These are phyloP conservation scores for Thinopyrum obtusiflorum DNA, from an alignment of 202 grass and related monocot genomes.

Conservation along the genomic window DNA sequence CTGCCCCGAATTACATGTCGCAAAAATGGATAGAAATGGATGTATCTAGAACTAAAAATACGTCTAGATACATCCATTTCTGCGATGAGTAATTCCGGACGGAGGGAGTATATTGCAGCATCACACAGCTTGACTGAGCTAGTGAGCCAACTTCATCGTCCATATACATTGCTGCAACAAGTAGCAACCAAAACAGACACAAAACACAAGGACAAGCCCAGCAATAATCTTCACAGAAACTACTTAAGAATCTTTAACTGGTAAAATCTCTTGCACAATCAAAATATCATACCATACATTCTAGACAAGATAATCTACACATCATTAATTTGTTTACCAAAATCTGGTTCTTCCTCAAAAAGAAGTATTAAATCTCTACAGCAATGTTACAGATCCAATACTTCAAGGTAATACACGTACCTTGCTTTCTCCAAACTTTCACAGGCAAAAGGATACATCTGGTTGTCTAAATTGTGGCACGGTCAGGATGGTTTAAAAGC, in stretches of 20 bases:
- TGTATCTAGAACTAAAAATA: too few species aligned
- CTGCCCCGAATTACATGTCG: too few species aligned
- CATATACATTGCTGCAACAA: neutral
- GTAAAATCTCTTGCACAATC: neutral
- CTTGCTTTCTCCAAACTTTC: conserved; percentile 11
- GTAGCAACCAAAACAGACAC: neutral
- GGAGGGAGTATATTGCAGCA: neutral
- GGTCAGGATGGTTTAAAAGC: neutral
- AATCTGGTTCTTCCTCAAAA: neutral
- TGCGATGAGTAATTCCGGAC: too few species aligned
- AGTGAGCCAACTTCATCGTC: neutral
- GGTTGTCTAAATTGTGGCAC: neutral
- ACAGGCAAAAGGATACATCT: neutral
- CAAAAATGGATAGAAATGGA: too few species aligned
- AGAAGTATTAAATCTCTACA: neutral
- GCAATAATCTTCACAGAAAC: neutral
- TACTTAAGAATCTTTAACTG: neutral
- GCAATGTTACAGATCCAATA: neutral
- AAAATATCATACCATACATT: neutral
- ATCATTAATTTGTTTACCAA: neutral
- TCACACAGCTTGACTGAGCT: neutral
- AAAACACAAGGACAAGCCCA: neutral
- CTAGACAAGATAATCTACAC: neutral
- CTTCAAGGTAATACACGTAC: neutral
- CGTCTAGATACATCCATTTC: too few species aligned